phyloP scores from a whole-genome alignment of 2,329 filamentous ascomycete species.

The Paraphoma chrysanthemicola region DNA sequence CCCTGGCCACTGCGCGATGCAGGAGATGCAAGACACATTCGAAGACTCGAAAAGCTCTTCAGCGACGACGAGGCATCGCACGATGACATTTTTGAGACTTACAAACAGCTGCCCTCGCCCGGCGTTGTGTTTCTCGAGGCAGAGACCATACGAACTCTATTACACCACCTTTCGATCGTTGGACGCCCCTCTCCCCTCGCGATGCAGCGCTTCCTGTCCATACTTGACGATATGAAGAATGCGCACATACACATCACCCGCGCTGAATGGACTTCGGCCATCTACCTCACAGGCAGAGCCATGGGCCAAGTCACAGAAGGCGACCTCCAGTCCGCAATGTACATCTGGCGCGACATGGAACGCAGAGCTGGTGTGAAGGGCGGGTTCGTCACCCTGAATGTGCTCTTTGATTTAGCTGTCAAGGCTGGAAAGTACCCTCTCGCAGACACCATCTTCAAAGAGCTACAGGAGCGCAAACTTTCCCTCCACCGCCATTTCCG shows the following conservation, averaged over 20 bases:
- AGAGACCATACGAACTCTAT: conserved; percentile 65
- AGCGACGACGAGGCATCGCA: conserved; percentile 52
- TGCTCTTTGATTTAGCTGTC: conserved; percentile 86
- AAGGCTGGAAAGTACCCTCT: conserved; percentile 84
- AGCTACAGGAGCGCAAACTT: conserved; percentile 76
- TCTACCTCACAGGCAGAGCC: conserved; percentile 79
- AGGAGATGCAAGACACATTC: conserved; percentile 45
- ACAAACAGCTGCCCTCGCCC: conserved; percentile 60
- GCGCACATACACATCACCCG: conserved; percentile 72
- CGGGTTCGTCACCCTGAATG: conserved; percentile 87
- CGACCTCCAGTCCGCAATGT: conserved; percentile 73
- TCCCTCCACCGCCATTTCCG: conserved; percentile 80
- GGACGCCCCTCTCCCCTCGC: conserved; percentile 58
- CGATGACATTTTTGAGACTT: conserved; percentile 60
- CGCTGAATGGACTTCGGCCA: conserved; percentile 82
- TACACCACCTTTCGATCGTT: conserved; percentile 72
- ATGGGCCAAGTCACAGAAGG: conserved; percentile 64
- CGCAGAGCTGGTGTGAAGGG: conserved; percentile 67
- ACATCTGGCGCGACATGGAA: conserved; percentile 92
- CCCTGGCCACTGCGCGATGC: conserved; percentile 41
- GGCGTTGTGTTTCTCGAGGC: conserved; percentile 60
- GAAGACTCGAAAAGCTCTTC: conserved; percentile 48
- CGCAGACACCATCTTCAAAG: conserved; percentile 82
- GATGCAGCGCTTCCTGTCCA: conserved; percentile 82
- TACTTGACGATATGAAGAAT: conserved; percentile 82